Base-by-base conservation (phyloP, 148 eudicot species). In the Chenopodium formosanum region DNA sequence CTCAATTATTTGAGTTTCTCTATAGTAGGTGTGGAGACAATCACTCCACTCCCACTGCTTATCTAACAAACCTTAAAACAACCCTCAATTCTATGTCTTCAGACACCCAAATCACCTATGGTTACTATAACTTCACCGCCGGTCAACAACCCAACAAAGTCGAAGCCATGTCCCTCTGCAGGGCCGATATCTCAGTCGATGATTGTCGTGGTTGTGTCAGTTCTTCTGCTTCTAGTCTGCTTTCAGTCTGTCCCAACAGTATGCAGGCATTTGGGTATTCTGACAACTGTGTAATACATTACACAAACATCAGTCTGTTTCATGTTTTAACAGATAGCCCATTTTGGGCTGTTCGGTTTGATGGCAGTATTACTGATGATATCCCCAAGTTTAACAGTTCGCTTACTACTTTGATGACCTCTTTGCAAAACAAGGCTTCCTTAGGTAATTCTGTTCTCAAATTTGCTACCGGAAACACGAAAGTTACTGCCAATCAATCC, bases 71-170 rank as follows among this genome's bases (percentile, higher is more conserved):
- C 71, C 75, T 83, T 7, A 70, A 86, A 9, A 9, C 75, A 14
- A 48, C 70, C 50, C 80, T 86, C 8, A 75, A 58, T 4, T 73
- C 82, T 1, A 34, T 80, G 34, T 67, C 83, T 2, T 77, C 84
- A 16, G 8, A 80, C 77, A 75, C 79, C 44, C 50, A 60, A 74
- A 70, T 87, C 83, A 69, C 84, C 80, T 50, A 88, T 79, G 93
- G 90, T 76, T 82, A 85, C 89, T 63, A 79, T 87, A 83, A 84
- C 68, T 77, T 83, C 78, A 48, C 87, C 47, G 89, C 90, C 23
- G 81, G 88, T 14, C 46, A 84, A 65, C 68, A 32, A 37, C 84
- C 79, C 4, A 62, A 83, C 76, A 53, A 75, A 83, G 86, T 74
- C 58, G 40, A 80, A 7, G 86, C 70, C 32, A 86, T 78, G 27